A percentile compares a stretch with the other conserved stretches of the same genome.
phyloP scores from a whole-genome alignment of 2,329 filamentous ascomycete species.

The Paecilomyces formosus region DNA sequence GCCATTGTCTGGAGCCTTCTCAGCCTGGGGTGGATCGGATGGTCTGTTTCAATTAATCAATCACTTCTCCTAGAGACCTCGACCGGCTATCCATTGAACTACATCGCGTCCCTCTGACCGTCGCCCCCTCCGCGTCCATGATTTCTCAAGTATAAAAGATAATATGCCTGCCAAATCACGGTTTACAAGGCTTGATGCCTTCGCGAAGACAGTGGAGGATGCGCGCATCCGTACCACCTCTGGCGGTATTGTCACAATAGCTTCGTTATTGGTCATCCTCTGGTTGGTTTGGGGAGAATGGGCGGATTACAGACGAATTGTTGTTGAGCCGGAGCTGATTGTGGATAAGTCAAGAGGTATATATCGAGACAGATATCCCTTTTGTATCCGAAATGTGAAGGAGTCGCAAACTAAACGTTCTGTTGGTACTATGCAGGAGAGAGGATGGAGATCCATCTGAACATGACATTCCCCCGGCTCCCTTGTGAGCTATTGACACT shows the following conservation, averaged over 20 bases:
- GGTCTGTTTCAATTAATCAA: conserved; percentile 3
- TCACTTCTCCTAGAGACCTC: conserved; percentile 6
- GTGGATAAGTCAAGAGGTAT: conserved; percentile 93
- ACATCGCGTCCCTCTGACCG: background rate
- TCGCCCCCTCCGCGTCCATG: background rate
- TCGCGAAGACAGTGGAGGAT: conserved; percentile 98
- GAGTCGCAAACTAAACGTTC: conserved; percentile 9
- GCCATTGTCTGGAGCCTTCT: conserved; percentile 1
- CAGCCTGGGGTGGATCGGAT: conserved; percentile 2
- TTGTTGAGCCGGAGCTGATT: conserved; percentile 84
- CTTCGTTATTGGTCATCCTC: conserved; percentile 78
- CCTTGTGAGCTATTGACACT: conserved; percentile 94
- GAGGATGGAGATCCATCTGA: conserved; percentile 98
- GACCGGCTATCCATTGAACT: conserved; percentile 3
- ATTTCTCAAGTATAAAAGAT: conserved; percentile 1
- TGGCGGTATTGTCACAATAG: conserved; percentile 88
- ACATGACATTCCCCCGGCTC: conserved; percentile 88
- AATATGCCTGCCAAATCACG: conserved; percentile 82
- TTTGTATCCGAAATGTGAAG: background rate
- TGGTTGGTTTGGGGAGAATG: conserved; percentile 94
- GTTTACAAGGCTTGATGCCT: conserved; percentile 95
- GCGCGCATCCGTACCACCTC: conserved; percentile 92
- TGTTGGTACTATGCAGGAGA: conserved; percentile 53
- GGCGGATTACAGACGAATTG: conserved; percentile 79
- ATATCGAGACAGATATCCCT: background rate